Base-by-base conservation (phyloP, 164 flowering plant species). In the Magnolia changhungtana region DNA sequence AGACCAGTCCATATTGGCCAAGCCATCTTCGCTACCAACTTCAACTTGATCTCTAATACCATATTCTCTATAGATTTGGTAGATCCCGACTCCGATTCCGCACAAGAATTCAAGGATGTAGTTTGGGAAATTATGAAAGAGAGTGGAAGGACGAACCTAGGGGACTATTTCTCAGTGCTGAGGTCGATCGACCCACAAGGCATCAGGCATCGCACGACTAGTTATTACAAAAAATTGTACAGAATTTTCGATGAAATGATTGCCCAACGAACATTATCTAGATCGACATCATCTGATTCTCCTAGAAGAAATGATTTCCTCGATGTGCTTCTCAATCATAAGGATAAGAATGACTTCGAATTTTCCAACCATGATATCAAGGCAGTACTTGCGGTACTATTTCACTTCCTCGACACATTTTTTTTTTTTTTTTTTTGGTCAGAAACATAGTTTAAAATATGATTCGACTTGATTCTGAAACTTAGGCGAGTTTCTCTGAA, bases 21-120 rank as follows among this genome's bases (percentile, higher is more conserved):
- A n/a, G 72, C n/a, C 3, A 78, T 73, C 4, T 77, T 80, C 66
- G 19, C 45, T 11, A 72, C 80, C 8, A 61, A 61, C 3, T 65
- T 83, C 7, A 81, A 77, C 51, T 29, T 75, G 69, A 14, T 83
- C 8, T 81, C 85, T 0, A 74, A 79, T 77, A 76, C 82, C 0
- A 9, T 83, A 3, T 79, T 81, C 50, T 81, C 83, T 1, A 6
- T 49, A 2, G 79, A 81, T 49, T 20, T 79, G 70, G 74, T 75
- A 0, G 71, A 74, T 45, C 72, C 63, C 8, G 31, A 16, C 13
- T 78, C 81, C 2, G 75, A 74, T 2, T 14, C 23, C 0, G 77
- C 72, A 7, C 55, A 69, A n/a, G 80, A 83, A 67, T 74, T 81
- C 31, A 69, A 73, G 77, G 79, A 77, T 31, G 8, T 74, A 8